Conservation (phyloP, 1,139 yeast genomes). For the Saccharomyces hybrid region DNA sequence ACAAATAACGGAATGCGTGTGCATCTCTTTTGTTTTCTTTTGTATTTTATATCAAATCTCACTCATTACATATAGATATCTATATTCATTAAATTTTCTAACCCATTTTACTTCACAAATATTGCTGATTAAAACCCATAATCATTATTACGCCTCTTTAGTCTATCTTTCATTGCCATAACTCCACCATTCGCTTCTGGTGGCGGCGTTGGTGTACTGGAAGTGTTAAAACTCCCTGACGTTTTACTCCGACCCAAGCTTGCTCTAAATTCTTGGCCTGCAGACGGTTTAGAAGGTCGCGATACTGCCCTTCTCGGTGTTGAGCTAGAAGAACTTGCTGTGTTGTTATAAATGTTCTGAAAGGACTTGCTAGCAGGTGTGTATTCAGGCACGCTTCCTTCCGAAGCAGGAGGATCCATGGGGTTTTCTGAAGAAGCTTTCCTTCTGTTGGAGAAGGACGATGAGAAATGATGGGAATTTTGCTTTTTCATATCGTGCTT, state of each 20-base stretch:
- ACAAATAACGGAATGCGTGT: neutral
- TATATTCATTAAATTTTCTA: slow-evolving; percentile 2
- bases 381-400: neutral
- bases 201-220: neutral
- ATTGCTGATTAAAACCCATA: neutral
- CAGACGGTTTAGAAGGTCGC: slow-evolving; percentile 1
- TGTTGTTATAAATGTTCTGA: slow-evolving; percentile 16
- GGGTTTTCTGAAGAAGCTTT: neutral
- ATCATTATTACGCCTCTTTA: neutral
- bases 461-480: slow-evolving; percentile 2
- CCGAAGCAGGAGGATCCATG: neutral
- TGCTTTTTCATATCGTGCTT: slow-evolving; percentile 3
- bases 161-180: neutral
- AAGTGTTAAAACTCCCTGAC: neutral
- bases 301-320: neutral
- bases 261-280: slow-evolving; percentile 1
- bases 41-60: neutral
- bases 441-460: neutral
- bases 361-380: slow-evolving; percentile 19
- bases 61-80: neutral
- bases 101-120: neutral
- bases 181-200: neutral
- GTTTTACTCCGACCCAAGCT: neutral
- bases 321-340: slow-evolving; percentile 1
- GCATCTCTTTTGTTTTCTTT: neutral